Evolutionary conservation across 1,284 basidiomycete genomes (phyloP).

Genomic region (Serendipita sp.): DNA sequence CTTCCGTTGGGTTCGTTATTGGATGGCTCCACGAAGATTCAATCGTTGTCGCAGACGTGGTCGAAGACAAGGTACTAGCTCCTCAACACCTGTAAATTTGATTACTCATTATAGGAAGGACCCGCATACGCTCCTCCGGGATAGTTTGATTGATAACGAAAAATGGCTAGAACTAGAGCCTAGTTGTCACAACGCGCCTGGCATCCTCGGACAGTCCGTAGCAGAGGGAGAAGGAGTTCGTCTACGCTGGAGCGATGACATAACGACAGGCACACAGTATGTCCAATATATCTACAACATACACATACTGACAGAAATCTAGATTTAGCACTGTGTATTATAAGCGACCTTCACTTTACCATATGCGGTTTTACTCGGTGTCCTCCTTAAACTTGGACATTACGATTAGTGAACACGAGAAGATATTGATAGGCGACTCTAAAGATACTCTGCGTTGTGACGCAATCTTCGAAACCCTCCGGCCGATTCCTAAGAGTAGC

Average conservation of each 20-base stretch:
- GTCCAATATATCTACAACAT: neutral
- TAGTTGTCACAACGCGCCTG: neutral
- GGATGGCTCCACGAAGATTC: conserved; percentile 1
- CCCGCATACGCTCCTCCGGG: neutral
- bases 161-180: conserved; percentile 1
- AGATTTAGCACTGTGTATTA: conserved; percentile 33
- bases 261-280: neutral
- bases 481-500: neutral
- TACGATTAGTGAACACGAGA: conserved; percentile 11
- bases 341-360: conserved; percentile 30
- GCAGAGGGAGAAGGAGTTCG: neutral
- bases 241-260: neutral
- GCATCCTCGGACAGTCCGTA: neutral
- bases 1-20: neutral
- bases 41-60: neutral
- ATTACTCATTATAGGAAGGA: neutral
- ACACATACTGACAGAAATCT: neutral
- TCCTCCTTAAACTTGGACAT: conserved; percentile 24
- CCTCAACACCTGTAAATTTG: neutral
- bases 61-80: neutral
- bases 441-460: neutral
- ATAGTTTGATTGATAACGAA: neutral
- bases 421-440: neutral
- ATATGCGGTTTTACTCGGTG: conserved; percentile 43
- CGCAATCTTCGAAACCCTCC: conserved; percentile 8